These are phyloP conservation scores for Syncephalastrum contaminatum DNA, from an alignment of 371 early-diverging fungal species.

Conservation along the genomic window DNA sequence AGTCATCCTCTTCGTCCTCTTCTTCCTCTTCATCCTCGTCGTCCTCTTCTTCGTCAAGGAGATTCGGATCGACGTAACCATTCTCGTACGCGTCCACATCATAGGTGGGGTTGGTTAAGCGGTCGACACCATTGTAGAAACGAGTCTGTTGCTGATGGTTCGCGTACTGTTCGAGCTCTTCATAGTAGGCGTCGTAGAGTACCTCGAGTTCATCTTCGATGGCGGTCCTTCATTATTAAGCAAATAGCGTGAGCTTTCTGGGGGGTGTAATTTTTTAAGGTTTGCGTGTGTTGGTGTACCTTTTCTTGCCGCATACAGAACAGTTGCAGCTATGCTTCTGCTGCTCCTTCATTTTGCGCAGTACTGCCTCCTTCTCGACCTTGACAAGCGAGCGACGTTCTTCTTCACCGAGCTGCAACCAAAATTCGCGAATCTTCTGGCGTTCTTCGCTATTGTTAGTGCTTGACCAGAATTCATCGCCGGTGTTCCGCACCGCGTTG, in stretches of 20 bases:
- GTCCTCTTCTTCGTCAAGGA: slow-evolving; percentile 20
- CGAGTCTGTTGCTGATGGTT: slow-evolving; percentile 68
- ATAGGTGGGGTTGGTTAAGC: no score
- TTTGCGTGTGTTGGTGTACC: slow-evolving; percentile 46
- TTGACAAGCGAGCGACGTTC: slow-evolving; percentile 83
- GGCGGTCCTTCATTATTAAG: slow-evolving; percentile 58
- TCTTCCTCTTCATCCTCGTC: slow-evolving; percentile 28
- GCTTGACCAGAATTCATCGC: slow-evolving; percentile 11
- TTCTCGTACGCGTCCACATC: no score
- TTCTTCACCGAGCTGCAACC: slow-evolving; percentile 84
- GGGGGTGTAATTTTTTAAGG: neutral
- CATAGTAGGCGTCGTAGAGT: slow-evolving; percentile 91
- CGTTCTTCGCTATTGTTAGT: slow-evolving; percentile 67
- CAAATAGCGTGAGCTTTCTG: neutral
- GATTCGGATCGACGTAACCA: neutral
- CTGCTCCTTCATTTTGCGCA: slow-evolving; percentile 92
- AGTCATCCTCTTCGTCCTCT: slow-evolving; percentile 28
- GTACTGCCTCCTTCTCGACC: slow-evolving; percentile 89
- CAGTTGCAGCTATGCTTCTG: slow-evolving; percentile 90
- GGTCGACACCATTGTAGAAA: slow-evolving; percentile 15
- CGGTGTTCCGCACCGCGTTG: slow-evolving; percentile 4
- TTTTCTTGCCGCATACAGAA: slow-evolving; percentile 87
- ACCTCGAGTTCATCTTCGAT: slow-evolving; percentile 91
- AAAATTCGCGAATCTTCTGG: slow-evolving; percentile 85
- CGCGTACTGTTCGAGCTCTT: slow-evolving; percentile 87